Percentiles rank a stretch among this genome's conserved stretches.
phyloP scores from a whole-genome alignment of 208 protist species.

The Trypanosoma boissoni region DNA sequence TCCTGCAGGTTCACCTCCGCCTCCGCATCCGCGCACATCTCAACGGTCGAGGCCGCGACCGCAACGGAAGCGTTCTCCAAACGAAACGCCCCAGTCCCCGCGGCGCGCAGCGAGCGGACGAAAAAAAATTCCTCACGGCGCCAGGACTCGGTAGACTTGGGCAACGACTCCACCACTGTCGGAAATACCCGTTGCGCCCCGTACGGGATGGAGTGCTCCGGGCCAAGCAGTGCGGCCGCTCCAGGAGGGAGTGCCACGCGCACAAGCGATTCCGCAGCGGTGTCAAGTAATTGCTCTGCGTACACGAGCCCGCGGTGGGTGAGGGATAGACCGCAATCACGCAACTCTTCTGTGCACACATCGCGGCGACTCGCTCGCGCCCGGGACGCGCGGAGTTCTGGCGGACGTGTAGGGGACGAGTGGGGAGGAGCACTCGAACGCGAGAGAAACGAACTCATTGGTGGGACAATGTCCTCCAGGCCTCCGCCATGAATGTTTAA shows the following conservation, averaged over 20 bases:
- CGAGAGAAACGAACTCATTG: conserved; percentile 42
- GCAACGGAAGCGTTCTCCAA: conserved; percentile 1
- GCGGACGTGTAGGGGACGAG: conserved; percentile 7
- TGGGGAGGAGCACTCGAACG: conserved; percentile 36
- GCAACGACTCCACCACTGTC: conserved; percentile 51
- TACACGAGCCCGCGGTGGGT: conserved; percentile 81
- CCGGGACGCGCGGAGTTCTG: conserved; percentile 2
- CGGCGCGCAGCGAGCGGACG: conserved; percentile 18
- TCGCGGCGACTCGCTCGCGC: conserved; percentile 35
- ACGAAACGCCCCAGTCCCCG: background rate
- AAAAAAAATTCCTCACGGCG: conserved; percentile 34
- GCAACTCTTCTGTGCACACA: conserved; percentile 65
- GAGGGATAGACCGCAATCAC: conserved; percentile 54
- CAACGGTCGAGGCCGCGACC: background rate
- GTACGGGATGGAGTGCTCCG: conserved; percentile 29
- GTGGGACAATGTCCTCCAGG: conserved; percentile 68
- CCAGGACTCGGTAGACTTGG: conserved; percentile 6
- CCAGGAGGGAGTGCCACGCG: conserved; percentile 45
- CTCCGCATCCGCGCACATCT: conserved; percentile 18
- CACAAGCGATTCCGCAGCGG: conserved; percentile 54
- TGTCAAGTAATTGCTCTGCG: conserved; percentile 56
- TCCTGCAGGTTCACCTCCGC: conserved; percentile 42
- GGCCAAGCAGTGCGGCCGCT: conserved; percentile 32
- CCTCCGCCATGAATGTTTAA: conserved; percentile 68
- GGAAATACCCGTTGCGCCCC: conserved; percentile 54